These are phyloP conservation scores for Theileria parva DNA, from an alignment of 169 alveolate genomes.

Conservation along the genomic window DNA sequence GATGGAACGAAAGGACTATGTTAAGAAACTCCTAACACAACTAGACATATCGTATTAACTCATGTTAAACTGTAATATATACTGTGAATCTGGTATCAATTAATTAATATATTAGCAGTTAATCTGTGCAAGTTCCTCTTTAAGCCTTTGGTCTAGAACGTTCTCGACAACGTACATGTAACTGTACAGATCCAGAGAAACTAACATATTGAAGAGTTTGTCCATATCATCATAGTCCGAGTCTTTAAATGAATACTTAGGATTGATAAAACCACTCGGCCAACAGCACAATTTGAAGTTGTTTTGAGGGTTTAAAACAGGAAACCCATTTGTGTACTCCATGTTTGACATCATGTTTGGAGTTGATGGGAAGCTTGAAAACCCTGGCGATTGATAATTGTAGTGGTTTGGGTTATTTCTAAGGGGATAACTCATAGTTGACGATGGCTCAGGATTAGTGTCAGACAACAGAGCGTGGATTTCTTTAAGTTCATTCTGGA, in stretches of 20 bases:
- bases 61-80: not conserved
- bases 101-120: not conserved
- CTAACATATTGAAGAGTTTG: conserved; percentile 34
- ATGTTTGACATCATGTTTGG: not conserved
- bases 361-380: not conserved
- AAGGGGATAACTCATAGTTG: not conserved
- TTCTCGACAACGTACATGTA: conserved; percentile 57
- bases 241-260: conserved; percentile 1
- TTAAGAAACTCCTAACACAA: conserved; percentile 22
- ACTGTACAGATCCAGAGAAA: conserved; percentile 41
- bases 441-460: not conserved
- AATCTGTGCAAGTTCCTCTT: conserved; percentile 11
- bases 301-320: not conserved
- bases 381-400: not conserved
- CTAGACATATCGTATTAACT: conserved; percentile 31
- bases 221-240: conserved; percentile 33
- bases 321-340: not conserved
- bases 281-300: not conserved
- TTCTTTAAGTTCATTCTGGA: conserved; percentile 11
- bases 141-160: conserved; percentile 56
- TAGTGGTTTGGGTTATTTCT: not conserved
- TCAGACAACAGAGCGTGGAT: not conserved
- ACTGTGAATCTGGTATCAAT: not conserved
- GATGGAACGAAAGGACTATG: conserved; percentile 41
- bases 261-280: conserved; percentile 38